Evolutionary conservation across 257 asterid species (phyloP).

Genomic region (Scutellaria baicalensis): DNA sequence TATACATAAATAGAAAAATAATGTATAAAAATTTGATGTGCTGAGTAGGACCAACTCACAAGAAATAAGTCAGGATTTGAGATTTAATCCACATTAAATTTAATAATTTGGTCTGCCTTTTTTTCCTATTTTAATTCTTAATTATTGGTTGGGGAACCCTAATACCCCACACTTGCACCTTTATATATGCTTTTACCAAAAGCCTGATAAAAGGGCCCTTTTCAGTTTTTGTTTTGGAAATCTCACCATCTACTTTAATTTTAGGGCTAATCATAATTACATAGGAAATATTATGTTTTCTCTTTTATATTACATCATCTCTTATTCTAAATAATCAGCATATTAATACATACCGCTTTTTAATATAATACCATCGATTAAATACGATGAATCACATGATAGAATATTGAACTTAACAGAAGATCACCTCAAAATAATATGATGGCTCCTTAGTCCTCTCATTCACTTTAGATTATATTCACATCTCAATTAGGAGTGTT

Average conservation of each 20-base stretch:
- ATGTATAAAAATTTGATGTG: not conserved
- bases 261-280: not conserved
- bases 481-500: not conserved
- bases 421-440: not conserved
- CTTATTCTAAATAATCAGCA: no score
- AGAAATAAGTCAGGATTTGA: not conserved
- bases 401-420: no score
- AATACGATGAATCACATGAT: no score
- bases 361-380: no score
- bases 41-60: not conserved
- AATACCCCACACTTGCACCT: not conserved
- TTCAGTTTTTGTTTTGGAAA: not conserved
- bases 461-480: not conserved
- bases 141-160: not conserved
- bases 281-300: no score
- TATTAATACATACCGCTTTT: no score
- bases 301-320: no score
- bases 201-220: not conserved
- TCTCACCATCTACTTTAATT: not conserved
- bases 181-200: not conserved
- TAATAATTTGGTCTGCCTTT: not conserved
- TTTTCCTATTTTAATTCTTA: not conserved
- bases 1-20: no score
- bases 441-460: not conserved
- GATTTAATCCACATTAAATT: not conserved